Evolutionary conservation across 805 yeast species (phyloP).

Genomic region (Candida alai): DNA sequence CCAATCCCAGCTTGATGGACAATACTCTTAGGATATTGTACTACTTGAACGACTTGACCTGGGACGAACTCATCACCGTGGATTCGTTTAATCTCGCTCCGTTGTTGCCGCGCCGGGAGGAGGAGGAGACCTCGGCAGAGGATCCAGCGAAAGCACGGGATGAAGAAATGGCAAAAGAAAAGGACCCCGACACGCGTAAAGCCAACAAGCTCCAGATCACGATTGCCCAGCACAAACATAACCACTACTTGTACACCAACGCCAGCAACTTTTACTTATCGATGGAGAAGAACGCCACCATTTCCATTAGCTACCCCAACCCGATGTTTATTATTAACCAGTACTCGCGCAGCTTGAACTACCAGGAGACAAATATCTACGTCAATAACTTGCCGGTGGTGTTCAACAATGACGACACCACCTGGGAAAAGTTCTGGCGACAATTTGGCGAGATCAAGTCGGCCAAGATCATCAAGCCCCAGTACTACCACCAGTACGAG

Average conservation of each 20-base stretch:
- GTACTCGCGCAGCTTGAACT: conserved; percentile 25
- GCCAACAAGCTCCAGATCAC: conserved; percentile 17
- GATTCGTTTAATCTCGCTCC: conserved; percentile 5
- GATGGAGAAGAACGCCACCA: neutral
- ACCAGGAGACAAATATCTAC: conserved; percentile 70
- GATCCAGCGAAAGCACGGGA: conserved; percentile 8
- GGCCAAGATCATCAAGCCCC: conserved; percentile 42
- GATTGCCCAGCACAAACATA: conserved; percentile 37
- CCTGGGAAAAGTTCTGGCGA: conserved; percentile 37
- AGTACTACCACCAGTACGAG: conserved; percentile 21
- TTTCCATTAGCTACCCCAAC: conserved; percentile 9
- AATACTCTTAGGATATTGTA: conserved; percentile 48
- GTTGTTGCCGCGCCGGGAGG: conserved; percentile 4
- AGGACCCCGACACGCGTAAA: neutral
- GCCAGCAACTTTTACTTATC: conserved; percentile 8
- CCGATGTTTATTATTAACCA: conserved; percentile 11
- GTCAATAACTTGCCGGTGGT: conserved; percentile 58
- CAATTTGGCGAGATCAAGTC: conserved; percentile 39
- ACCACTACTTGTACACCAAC: conserved; percentile 20
- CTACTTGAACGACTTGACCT: conserved; percentile 44
- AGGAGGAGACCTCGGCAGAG: conserved; percentile 1
- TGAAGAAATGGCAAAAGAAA: conserved; percentile 6
- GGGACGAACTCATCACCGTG: conserved; percentile 40
- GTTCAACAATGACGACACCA: conserved; percentile 50
- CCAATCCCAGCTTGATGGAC: conserved; percentile 28